A percentile compares a stretch with the other conserved stretches of the same genome.
phyloP scores from a whole-genome alignment of 192 early-diverging fungal genomes.

The Chytriomyces sp. region DNA sequence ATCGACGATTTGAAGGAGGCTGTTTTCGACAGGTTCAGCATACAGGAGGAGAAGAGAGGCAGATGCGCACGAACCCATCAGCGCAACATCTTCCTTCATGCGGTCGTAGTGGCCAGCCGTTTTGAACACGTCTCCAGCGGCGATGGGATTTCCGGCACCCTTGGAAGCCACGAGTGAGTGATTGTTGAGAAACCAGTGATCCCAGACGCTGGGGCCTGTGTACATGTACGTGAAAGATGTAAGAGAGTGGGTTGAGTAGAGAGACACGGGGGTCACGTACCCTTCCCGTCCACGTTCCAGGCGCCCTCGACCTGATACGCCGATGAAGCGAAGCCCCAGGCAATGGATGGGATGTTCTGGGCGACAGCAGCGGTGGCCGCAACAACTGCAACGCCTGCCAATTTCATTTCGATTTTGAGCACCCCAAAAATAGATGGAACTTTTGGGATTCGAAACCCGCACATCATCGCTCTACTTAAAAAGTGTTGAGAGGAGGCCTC shows the following conservation, averaged over 20 bases:
- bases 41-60: conserved; percentile 20
- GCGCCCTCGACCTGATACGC: conserved; percentile 57
- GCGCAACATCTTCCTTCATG: conserved; percentile 41
- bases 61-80: conserved; percentile 41
- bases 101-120: conserved; percentile 38
- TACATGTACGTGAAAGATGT: neutral
- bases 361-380: no score
- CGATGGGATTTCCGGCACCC: conserved; percentile 1
- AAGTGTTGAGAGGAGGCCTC: no score
- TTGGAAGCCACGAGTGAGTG: neutral
- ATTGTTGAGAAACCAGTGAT: conserved; percentile 35
- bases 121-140: no score
- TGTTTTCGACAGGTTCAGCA: conserved; percentile 4
- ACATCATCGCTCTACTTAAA: no score
- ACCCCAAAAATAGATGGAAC: no score
- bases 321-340: conserved; percentile 28
- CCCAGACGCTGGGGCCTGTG: conserved; percentile 50
- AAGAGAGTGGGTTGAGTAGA: conserved; percentile 9
- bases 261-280: neutral
- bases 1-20: conserved; percentile 23
- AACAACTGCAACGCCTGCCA: no score
- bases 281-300: conserved; percentile 52
- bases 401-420: no score
- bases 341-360: neutral
- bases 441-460: no score